Conservation (phyloP, 371 early-diverging fungal species). For the Mortierella sp. region DNA sequence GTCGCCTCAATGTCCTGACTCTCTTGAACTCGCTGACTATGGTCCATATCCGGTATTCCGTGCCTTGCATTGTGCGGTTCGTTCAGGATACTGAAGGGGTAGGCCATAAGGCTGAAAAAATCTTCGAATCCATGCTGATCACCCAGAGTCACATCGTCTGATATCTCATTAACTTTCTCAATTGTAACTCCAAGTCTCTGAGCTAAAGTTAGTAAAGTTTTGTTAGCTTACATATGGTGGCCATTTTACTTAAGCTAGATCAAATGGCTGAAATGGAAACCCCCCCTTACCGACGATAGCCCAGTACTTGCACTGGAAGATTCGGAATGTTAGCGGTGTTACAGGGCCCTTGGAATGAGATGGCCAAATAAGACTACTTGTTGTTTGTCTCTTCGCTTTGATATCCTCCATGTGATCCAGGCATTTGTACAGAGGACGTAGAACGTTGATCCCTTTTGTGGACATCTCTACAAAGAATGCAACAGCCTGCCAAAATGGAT, state of each 20-base stretch:
- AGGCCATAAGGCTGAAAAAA: slow-evolving; percentile 22
- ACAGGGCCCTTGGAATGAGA: slow-evolving; percentile 15
- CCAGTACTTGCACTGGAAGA: slow-evolving; percentile 47
- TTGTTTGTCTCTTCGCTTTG: slow-evolving; percentile 19
- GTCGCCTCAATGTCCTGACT: slow-evolving; percentile 2
- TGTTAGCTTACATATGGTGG: neutral
- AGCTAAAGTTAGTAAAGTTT: slow-evolving; percentile 12
- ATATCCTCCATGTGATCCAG: slow-evolving; percentile 36
- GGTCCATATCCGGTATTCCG: neutral
- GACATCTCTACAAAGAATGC: slow-evolving; percentile 38
- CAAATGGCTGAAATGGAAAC: neutral
- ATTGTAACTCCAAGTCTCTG: slow-evolving; percentile 29
- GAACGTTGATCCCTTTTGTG: slow-evolving; percentile 15
- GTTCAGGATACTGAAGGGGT: slow-evolving; percentile 24
- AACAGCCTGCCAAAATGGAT: slow-evolving; percentile 39
- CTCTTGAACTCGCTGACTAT: slow-evolving; percentile 18
- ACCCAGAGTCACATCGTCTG: slow-evolving; percentile 16
- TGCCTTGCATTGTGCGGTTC: neutral
- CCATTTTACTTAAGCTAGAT: neutral
- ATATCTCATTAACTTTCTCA: slow-evolving; percentile 25
- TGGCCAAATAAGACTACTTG: slow-evolving; percentile 20
- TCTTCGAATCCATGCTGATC: slow-evolving; percentile 19
- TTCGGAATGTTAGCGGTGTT: slow-evolving; percentile 23
- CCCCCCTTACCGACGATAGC: slow-evolving; percentile 33
- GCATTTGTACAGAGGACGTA: slow-evolving; percentile 30